These are phyloP conservation scores for Abrus precatorius DNA, from an alignment of 306 rosid species.

Conservation along the genomic window DNA sequence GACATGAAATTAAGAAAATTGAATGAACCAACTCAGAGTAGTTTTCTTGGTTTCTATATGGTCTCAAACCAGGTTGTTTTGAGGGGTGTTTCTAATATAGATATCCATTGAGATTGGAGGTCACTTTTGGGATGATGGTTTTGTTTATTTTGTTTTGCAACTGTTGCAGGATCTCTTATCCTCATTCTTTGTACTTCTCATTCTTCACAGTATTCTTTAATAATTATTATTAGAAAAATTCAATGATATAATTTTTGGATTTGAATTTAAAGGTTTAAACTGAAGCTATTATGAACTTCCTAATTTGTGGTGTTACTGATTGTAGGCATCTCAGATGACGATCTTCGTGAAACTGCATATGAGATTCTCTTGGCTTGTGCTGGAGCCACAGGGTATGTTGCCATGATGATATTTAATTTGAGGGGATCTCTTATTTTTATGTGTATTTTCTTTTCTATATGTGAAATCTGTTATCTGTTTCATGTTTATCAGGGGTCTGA, in stretches of 20 bases:
- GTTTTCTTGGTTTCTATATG: slow-evolving; percentile 40
- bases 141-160: slow-evolving; percentile 29
- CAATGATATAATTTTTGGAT: slow-evolving; percentile 18
- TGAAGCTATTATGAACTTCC: slow-evolving; percentile 28
- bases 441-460: slow-evolving; percentile 34
- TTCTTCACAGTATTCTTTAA: slow-evolving; percentile 7
- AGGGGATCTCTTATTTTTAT: slow-evolving; percentile 26
- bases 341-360: slow-evolving; percentile 92
- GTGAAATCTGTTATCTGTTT: slow-evolving; percentile 26
- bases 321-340: slow-evolving; percentile 88
- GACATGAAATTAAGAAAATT: slow-evolving; percentile 1
- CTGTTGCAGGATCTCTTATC: slow-evolving; percentile 32
- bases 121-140: background rate
- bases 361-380: slow-evolving; percentile 98
- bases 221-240: slow-evolving; percentile 24
- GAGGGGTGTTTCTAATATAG: background rate
- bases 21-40: slow-evolving; percentile 21
- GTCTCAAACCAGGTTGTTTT: background rate
- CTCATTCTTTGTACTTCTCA: slow-evolving; percentile 27
- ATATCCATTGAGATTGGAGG: slow-evolving; percentile 31
- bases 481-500: slow-evolving; percentile 78
- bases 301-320: slow-evolving; percentile 48
- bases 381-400: slow-evolving; percentile 91
- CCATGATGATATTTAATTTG: slow-evolving; percentile 37
- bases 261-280: slow-evolving; percentile 31